Conservation (phyloP, 352 stramenopile species). For the Aphanomyces invadans region DNA sequence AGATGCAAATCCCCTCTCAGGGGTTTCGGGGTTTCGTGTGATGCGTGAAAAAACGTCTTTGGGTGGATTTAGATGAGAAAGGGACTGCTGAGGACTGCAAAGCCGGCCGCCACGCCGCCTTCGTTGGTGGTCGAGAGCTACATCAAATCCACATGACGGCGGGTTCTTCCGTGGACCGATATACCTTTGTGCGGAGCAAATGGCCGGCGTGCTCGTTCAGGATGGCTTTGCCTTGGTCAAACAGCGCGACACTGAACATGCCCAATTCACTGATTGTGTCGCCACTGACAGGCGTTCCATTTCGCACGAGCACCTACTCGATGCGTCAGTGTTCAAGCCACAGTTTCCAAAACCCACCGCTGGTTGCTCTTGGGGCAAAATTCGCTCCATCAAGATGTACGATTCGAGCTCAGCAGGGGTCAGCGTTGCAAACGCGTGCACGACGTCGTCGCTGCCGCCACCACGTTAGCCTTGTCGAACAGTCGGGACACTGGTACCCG, state of each 20-base stretch:
- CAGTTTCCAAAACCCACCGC: constrained; percentile 39
- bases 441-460: constrained; percentile 60
- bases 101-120: constrained; percentile 92
- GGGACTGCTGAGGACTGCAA: constrained; percentile 89
- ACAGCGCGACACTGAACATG: constrained; percentile 88
- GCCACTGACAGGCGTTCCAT: constrained; percentile 58
- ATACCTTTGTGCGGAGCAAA: constrained; percentile 92
- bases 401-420: constrained; percentile 65
- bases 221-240: constrained; percentile 74
- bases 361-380: constrained; percentile 85
- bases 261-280: constrained; percentile 92
- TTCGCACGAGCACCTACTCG: constrained; percentile 59
- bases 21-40: no score
- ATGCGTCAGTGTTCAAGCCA: no score
- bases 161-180: not conserved
- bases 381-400: constrained; percentile 96
- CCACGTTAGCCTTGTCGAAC: not conserved
- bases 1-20: no score
- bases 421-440: constrained; percentile 71
- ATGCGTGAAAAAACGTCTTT: no score
- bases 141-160: not conserved
- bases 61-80: constrained; percentile 80
- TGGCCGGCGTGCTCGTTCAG: constrained; percentile 93
- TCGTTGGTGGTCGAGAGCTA: constrained; percentile 89
- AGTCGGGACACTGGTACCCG: constrained; percentile 32